Base-by-base conservation (phyloP, 192 early-diverging fungal species). In the Linnemannia schmuckeri region DNA sequence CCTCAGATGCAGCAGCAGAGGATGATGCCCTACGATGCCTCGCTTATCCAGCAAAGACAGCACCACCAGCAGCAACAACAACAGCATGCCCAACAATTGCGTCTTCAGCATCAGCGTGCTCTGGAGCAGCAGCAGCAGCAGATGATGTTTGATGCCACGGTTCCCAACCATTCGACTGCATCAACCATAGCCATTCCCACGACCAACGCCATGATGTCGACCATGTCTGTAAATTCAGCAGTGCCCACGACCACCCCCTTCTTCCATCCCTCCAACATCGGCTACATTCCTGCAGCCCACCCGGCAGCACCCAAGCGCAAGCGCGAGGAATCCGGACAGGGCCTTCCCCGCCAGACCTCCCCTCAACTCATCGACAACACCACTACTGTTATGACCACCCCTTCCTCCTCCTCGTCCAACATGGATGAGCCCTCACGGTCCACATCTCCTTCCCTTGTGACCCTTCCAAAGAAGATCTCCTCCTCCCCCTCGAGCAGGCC, bases 291-390 rank as follows among this genome's bases (percentile, higher is more conserved):
- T 35, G 44, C 79, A 37, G 85, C 85, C 57, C 85, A 87, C 76
- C 85, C 85, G 42, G 85, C 85, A 37, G 85, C 85, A 61, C 85
- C 85, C 49, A 81, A 77, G 72, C 85, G 80, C 49, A 87, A 87
- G 72, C 79, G 71, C 20, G 85, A 87, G 18, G 84, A 86, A n/a
- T 72, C 76, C 27, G 22, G 66, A 35, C 33, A 38, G 40, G n/a
- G 55, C 76, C n/a, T 61, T 38, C 76, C 76, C 27, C 76, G 82
- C 37, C 76, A 83, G 35, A 20, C 72, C 33, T 78, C 72, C 30
- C 81, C 81, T n/a, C 72, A 68, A 24, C 57, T 57, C 47, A 9
- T 66, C n/a, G 61, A 66, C 61, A 66, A 66, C 61, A 66, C 30
- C 12, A 30, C 61, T 66, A 30, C 69, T 46, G 30, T 20, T 73